phyloP scores from a whole-genome alignment of 495 filamentous ascomycete genomes.

The Daldinia grandis region DNA sequence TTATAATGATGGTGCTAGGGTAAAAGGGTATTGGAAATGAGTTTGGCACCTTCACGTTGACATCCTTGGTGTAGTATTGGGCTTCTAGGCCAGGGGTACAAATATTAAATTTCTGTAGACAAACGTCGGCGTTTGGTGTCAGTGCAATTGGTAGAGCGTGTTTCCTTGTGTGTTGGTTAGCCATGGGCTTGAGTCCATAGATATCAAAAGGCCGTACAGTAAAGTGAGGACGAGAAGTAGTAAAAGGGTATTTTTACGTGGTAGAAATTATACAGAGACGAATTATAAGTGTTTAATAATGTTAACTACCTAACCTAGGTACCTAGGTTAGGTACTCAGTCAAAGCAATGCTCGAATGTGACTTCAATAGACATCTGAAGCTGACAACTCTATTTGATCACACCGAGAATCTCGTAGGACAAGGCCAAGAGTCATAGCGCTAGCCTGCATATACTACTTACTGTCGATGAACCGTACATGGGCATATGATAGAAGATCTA shows the following conservation, averaged over 20 bases:
- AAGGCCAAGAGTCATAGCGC: background rate
- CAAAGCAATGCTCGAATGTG: background rate
- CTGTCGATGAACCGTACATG: background rate
- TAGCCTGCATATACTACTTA: background rate
- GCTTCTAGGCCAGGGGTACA: conserved; percentile 23
- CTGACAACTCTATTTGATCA: background rate
- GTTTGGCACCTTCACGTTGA: conserved; percentile 3
- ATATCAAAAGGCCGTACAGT: conserved; percentile 1
- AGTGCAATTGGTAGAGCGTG: conserved; percentile 3
- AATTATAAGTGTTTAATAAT: background rate
- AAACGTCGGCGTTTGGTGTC: conserved; percentile 6
- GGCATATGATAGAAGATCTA: background rate
- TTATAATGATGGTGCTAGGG: conserved; percentile 11
- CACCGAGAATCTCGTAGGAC: background rate
- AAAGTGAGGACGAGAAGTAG: background rate
- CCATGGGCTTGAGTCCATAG: background rate
- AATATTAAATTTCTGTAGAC: conserved; percentile 14
- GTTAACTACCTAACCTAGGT: no score
- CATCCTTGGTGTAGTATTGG: background rate
- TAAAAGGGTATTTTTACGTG: background rate
- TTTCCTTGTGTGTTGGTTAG: conserved; percentile 10
- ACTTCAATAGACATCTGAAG: background rate
- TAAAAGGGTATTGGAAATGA: conserved; percentile 22
- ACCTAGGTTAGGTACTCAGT: no score
- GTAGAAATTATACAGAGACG: background rate